Percentiles rank a stretch among this genome's conserved stretches.
These are phyloP conservation scores for Lignosus rhinocerotis DNA, from an alignment of 1,284 basidiomycete genomes.

Conservation along the genomic window DNA sequence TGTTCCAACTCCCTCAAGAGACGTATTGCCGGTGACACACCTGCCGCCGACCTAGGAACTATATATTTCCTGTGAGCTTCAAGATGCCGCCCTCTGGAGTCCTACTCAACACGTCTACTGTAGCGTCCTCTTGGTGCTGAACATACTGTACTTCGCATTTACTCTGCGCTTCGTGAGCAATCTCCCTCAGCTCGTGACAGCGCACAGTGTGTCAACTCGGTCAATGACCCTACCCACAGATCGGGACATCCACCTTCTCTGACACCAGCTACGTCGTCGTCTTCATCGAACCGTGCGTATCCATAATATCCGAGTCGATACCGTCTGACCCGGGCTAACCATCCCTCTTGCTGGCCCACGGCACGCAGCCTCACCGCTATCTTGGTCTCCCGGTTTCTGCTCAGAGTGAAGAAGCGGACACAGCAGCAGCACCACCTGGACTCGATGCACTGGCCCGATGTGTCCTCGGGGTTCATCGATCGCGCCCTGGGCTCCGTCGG, in stretches of 20 bases:
- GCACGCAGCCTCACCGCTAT: neutral
- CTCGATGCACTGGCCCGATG: neutral
- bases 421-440: neutral
- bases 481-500: neutral
- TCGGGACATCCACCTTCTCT: neutral
- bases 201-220: too few relatives aligned
- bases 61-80: slow-evolving; percentile 5
- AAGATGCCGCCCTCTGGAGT: neutral
- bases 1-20: too few relatives aligned
- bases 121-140: neutral
- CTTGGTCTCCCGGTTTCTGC: neutral
- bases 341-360: neutral
- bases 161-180: neutral
- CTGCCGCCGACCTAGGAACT: neutral
- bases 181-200: too few relatives aligned
- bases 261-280: neutral
- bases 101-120: neutral
- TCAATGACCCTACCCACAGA: too few relatives aligned
- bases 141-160: neutral
- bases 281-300: neutral
- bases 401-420: neutral
- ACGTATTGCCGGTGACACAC: too few relatives aligned
- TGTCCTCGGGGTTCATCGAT: neutral
- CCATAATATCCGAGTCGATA: neutral
- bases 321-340: neutral